phyloP scores from a whole-genome alignment of 176 grass and related monocot genomes.

The Tillandsia leiboldiana region DNA sequence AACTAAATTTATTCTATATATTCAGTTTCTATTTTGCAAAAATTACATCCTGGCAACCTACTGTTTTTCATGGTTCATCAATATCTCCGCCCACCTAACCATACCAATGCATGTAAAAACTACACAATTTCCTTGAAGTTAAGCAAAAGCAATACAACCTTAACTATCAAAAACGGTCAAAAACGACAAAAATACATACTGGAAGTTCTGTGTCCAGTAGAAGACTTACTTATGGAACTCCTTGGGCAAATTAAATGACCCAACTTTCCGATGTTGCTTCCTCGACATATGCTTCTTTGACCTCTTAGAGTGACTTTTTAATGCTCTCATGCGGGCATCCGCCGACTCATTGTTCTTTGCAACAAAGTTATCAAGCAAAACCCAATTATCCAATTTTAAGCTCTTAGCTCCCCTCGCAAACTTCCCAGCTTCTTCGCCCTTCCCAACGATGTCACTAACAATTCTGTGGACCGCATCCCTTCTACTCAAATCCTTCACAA shows the following conservation, averaged over 20 bases:
- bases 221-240: conserved; percentile 39
- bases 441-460: conserved; percentile 57
- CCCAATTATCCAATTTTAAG: conserved; percentile 45
- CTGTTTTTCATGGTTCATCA: too few species aligned
- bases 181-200: too few species aligned
- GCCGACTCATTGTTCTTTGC: conserved; percentile 31
- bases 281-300: conserved; percentile 54
- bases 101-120: too few species aligned
- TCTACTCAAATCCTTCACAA: conserved; percentile 26
- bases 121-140: too few species aligned
- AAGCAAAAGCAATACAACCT: too few species aligned
- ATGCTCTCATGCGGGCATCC: conserved; percentile 43
- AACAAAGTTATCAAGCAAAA: conserved; percentile 54
- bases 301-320: conserved; percentile 44
- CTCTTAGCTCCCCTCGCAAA: conserved; percentile 41
- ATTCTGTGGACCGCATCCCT: conserved; percentile 32
- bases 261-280: conserved; percentile 57
- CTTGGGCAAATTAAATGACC: conserved; percentile 41
- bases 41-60: too few species aligned
- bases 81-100: too few species aligned
- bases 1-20: too few species aligned
- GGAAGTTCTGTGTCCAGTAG: neutral
- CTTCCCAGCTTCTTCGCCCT: conserved; percentile 40
- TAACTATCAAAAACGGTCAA: too few species aligned
- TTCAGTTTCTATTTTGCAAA: too few species aligned